Evolutionary conservation across 2,329 filamentous ascomycete genomes (phyloP).

Genomic region (Neopestalotiopsis clavispora): DNA sequence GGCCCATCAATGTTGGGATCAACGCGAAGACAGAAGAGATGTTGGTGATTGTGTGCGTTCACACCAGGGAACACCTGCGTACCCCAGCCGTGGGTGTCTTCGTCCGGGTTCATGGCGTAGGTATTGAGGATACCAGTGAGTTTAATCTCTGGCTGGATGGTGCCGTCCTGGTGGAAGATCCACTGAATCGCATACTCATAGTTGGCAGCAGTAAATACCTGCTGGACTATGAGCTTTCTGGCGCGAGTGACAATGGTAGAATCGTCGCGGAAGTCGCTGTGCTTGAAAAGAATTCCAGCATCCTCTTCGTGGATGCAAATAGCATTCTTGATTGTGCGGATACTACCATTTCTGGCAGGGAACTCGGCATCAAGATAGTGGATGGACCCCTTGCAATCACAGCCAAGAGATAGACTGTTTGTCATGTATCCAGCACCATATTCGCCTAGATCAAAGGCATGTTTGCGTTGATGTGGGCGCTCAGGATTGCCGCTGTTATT

Average conservation of each 20-base stretch:
- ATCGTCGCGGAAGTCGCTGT: conserved; percentile 91
- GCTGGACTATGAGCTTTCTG: conserved; percentile 84
- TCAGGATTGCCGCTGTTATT: conserved; percentile 69
- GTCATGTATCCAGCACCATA: conserved; percentile 86
- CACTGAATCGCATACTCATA: conserved; percentile 77
- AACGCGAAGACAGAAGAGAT: conserved; percentile 88
- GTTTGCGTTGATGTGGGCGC: conserved; percentile 79
- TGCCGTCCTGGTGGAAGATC: conserved; percentile 71
- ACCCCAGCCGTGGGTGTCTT: conserved; percentile 86
- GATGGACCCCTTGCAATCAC: conserved; percentile 88
- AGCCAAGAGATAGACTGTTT: conserved; percentile 76
- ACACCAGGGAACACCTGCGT: conserved; percentile 88
- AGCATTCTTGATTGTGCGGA: conserved; percentile 86
- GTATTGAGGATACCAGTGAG: conserved; percentile 94
- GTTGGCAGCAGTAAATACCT: conserved; percentile 94
- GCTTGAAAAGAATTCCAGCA: conserved; percentile 89
- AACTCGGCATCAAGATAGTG: conserved; percentile 91
- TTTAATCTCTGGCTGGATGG: conserved; percentile 89
- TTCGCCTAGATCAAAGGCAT: conserved; percentile 81
- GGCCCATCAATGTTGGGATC: conserved; percentile 87
- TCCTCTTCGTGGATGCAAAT: conserved; percentile 97
- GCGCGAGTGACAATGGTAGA: conserved; percentile 85
- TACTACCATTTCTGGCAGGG: conserved; percentile 76
- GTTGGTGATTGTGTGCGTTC: conserved; percentile 95
- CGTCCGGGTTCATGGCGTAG: conserved; percentile 78